Evolutionary conservation across 352 stramenopile species (phyloP), one percentile per base, ranked within the genome.

Genomic region (Blastocystis sp.): DNA sequence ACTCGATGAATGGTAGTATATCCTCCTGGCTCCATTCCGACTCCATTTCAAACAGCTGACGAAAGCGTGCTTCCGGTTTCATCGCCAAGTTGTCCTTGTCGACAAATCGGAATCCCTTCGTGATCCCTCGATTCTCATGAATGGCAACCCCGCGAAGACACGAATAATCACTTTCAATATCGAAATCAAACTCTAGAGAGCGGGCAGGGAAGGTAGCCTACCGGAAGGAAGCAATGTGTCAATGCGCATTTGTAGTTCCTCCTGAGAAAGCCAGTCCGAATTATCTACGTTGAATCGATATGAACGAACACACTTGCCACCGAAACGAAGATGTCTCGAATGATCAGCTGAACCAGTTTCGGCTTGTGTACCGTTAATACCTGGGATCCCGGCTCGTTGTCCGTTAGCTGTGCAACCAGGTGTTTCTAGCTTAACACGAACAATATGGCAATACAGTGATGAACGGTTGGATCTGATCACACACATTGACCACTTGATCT

Each of bases 1-100:
- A 81, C 69, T 34, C 34, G 14, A 81, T 65, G 29, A 64, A 81
- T 24, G 69, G 69, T 0, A 81, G 34, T 11, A 81, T 42, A 38
- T 81, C 69, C 38, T 81, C 69, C 46, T 81, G 69, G 16, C n/a
- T 64, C 69, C 69, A 81, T n/a, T 81, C 69, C 18, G 69, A 81
- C 29, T 81, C 69, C 34, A 81, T 81, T 7, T 32, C 36, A 44
- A 81, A 81, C 21, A 81, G 38, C 34, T 81, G 44, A 27, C 36
- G 29, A 40, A 81, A 64, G 24, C 69, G 49, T 24, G n/a, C 42
- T 51, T 57, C 21, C 14, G 69, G 69, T 42, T 81, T 51, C 48
- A 81, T 40, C 36, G 18, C 46, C 53, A 81, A 29, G 21, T 48
- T 29, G 42, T 81, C 69, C 8, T 38, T 61, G 29, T 81, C 69